A percentile compares a stretch with the other conserved stretches of the same genome.
phyloP scores from a whole-genome alignment of 2,329 filamentous ascomycete species.

The Aureobasidium sp. region DNA sequence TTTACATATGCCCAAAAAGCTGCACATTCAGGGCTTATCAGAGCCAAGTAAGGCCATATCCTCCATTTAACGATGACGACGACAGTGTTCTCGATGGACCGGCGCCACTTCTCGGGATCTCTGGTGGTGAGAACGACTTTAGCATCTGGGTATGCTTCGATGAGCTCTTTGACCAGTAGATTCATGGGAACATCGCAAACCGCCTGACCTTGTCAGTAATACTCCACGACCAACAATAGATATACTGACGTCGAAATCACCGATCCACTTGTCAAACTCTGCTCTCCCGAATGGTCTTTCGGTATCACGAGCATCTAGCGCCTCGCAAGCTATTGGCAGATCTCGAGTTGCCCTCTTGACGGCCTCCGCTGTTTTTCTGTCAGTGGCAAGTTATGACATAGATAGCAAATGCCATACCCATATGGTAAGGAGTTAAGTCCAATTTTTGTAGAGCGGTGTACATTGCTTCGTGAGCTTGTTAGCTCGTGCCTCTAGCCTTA shows the following conservation, averaged over 20 bases:
- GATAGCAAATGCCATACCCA: background rate
- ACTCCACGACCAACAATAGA: background rate
- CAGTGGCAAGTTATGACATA: background rate
- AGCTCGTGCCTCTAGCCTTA: background rate
- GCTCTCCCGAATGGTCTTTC: slow-evolving; percentile 14
- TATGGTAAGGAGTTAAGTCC: slow-evolving; percentile 15
- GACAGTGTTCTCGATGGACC: background rate
- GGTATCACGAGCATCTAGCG: slow-evolving; percentile 13
- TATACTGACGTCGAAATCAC: slow-evolving; percentile 11
- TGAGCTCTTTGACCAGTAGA: slow-evolving; percentile 13
- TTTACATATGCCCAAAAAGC: background rate
- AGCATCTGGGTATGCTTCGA: slow-evolving; percentile 16
- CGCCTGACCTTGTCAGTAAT: slow-evolving; percentile 1
- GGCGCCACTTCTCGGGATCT: slow-evolving; percentile 15
- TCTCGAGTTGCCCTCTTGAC: slow-evolving; percentile 13
- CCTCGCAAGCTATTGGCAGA: slow-evolving; percentile 17
- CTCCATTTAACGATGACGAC: background rate
- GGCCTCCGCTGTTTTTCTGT: slow-evolving; percentile 9
- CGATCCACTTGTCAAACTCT: slow-evolving; percentile 15
- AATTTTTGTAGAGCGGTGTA: background rate
- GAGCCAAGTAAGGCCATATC: background rate
- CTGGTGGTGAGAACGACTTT: slow-evolving; percentile 17
- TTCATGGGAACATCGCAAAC: slow-evolving; percentile 13
- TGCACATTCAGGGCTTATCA: background rate
- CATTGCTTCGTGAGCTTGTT: background rate